Base-by-base conservation (phyloP, 352 stramenopile species). In the Globisporangium lucens region DNA sequence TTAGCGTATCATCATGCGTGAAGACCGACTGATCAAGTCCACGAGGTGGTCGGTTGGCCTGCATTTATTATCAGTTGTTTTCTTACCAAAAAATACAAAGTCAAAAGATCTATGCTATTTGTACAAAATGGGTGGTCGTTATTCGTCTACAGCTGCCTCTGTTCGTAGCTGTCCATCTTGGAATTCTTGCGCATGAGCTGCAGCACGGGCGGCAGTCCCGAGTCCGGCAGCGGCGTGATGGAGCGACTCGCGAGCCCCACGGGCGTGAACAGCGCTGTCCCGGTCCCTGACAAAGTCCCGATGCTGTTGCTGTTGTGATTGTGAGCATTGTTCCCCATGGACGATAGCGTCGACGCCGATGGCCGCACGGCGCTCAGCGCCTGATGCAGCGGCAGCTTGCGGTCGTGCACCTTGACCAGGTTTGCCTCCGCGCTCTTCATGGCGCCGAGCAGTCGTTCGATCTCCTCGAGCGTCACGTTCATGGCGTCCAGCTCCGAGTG, bases 401-500 rank as follows among this genome's bases (percentile, higher is more conserved):
- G 70, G 56, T 82, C 75, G 20, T 87, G 78, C 3, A 83, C 78
- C 2, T 73, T 75, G 49, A 73, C 72, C 29, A 85, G 73, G 8
- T 77, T 80, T 3, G 56, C 62, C 58, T 84, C 76, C 17, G 76
- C 69, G 15, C 58, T 70, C 43, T 75, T 78, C 53, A 87, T 72
- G 5, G 64, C 65, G 17, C 83, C 73, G 8, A 84, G 63, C 38
- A 87, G 56, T 2, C 75, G 74, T 61, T 80, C 72, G 30, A 83
- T 78, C 47, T 86, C 72, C 9, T 80, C 68, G 8, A 86, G 68
- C 57, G 75, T 83, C 33, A 73, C 27, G 27, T 75, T 77, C 75
- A 87, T 83, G 52, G 55, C 78, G 43, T 87, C 78, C 56, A 87
- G 58, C 66, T 87, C 78, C 8, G 61, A 78, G 62, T 80, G 72